Evolutionary conservation across 441 rosid species (phyloP).

Genomic region (Mallotus repandus): DNA sequence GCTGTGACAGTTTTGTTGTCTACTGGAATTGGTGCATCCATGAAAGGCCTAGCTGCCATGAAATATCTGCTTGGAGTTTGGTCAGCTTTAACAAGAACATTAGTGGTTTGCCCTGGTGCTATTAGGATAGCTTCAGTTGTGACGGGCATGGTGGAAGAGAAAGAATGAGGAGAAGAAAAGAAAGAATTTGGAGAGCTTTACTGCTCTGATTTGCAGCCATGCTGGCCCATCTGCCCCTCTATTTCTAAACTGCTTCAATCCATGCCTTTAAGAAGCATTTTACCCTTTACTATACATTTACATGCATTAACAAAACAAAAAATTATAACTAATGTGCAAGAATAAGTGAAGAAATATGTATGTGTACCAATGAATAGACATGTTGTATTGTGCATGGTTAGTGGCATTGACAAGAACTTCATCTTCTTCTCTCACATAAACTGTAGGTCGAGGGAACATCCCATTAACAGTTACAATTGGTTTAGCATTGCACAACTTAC

Average conservation of each 20-base stretch:
- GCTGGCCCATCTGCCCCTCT: conserved; percentile 30
- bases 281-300: background rate
- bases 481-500: conserved; percentile 25
- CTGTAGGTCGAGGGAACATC: conserved; percentile 24
- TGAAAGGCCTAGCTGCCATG: conserved; percentile 66
- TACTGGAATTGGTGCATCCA: conserved; percentile 59
- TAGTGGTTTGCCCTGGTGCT: conserved; percentile 91
- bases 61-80: conserved; percentile 59
- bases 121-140: conserved; percentile 55
- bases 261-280: conserved; percentile 18
- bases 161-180: too few species aligned
- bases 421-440: conserved; percentile 25
- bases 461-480: conserved; percentile 28
- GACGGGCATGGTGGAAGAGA: conserved; percentile 61
- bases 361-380: conserved; percentile 20
- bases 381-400: conserved; percentile 20
- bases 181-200: too few species aligned
- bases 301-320: background rate
- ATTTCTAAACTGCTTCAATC: conserved; percentile 23
- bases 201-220: too few species aligned
- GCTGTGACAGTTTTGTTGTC: conserved; percentile 83
- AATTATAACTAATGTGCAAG: too few species aligned
- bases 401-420: conserved; percentile 20
- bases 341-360: too few species aligned
- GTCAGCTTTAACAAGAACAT: conserved; percentile 58